These are phyloP conservation scores for Globisporangium apiculatum DNA, from an alignment of 352 stramenopile genomes.

Conservation along the genomic window DNA sequence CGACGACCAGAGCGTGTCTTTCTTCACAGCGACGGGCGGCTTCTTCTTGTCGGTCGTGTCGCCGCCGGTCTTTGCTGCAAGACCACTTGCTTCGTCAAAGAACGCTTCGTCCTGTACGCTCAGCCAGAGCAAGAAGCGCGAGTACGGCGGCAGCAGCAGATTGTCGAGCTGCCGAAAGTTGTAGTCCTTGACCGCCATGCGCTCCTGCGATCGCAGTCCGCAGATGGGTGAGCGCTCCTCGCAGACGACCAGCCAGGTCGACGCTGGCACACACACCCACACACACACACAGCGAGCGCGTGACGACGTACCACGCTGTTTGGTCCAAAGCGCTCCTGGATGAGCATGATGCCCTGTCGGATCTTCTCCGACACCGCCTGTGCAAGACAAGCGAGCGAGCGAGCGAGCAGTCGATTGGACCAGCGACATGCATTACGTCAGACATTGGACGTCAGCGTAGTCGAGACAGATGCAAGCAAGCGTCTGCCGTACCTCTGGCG, in stretches of 20 bases:
- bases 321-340: constrained; percentile 77
- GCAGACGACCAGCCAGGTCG: too few species aligned
- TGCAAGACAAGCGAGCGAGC: not conserved
- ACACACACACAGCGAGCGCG: not conserved
- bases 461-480: not conserved
- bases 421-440: too few species aligned
- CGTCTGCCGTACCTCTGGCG: constrained; percentile 28
- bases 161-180: constrained; percentile 87
- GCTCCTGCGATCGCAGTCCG: constrained; percentile 28
- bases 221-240: too few species aligned
- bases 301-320: constrained; percentile 57
- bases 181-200: constrained; percentile 83
- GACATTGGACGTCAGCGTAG: not conserved
- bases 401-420: not conserved
- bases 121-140: constrained; percentile 84
- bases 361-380: constrained; percentile 63
- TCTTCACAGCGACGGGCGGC: constrained; percentile 56
- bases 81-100: constrained; percentile 61
- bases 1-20: constrained; percentile 78
- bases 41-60: constrained; percentile 68
- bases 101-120: constrained; percentile 83
- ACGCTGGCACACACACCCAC: not conserved
- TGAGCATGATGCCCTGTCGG: constrained; percentile 65
- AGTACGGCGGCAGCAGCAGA: constrained; percentile 81
- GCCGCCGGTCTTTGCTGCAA: constrained; percentile 31